Base-by-base conservation (phyloP, 805 yeast genomes). In the Ogataea corticis region DNA sequence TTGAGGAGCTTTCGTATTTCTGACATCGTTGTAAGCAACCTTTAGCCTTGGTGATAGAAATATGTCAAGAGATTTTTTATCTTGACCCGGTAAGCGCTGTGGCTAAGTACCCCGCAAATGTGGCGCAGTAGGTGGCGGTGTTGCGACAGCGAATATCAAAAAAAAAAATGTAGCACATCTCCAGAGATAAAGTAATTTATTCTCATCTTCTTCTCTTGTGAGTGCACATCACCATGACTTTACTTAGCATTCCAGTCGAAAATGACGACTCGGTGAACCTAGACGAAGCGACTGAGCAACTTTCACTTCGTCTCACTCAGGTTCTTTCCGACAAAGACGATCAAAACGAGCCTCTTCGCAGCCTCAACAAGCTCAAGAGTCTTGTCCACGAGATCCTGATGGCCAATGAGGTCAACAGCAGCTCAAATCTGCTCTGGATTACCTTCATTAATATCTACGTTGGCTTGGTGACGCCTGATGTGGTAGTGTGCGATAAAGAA, bases 341-440 rank as follows among this genome's bases (percentile, higher is more conserved):
- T 4, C 21, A 18, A 4, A 19, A n/a, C 6, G 40, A 25, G 7
- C 18, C 33, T 3, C 28, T 44, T 17, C 16, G 32, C 14, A 42
- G 41, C 14, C 25, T 43, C 23, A 49, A 43, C 38, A 34, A 28
- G 19, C 38, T 49, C 31, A 49, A 41, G 28, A 28, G 38, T 17
- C 38, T 49, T n/a, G 48, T 43, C 2, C 41, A 49, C 34, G 33
- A 43, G 27, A 33, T 41, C 11, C 41, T 49, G 11, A 29, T 32
- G 13, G 29, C 18, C 29, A 36, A 43, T 29, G 31, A 28, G 2
- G 18, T 21, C 3, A 36, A 40, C 21, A 33, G 41, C 33, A 28
- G 15, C 27, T 52, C 49, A 12, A 45, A 33, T 32, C 30, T 39
- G 7, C 41, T 49, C 12, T 50, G 54, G 54, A 37, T 48, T 18